These are phyloP conservation scores for Didymella arachidicola DNA, from an alignment of 2,329 filamentous ascomycete genomes.

Conservation along the genomic window DNA sequence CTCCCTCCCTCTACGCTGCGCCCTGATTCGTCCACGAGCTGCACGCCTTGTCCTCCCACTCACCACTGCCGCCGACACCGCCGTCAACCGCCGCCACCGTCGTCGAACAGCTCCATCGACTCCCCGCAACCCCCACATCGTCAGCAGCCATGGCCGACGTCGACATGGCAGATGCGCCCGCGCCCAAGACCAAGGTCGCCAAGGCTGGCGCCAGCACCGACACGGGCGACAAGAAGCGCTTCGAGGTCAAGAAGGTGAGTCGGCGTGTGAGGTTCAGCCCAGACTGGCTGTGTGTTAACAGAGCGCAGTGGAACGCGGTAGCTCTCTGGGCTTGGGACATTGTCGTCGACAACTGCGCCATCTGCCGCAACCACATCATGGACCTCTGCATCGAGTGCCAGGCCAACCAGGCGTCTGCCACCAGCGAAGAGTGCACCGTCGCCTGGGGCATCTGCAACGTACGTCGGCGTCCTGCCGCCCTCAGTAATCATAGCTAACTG, in stretches of 20 bases:
- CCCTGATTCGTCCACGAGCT: constrained; percentile 18
- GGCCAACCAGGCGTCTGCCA: constrained; percentile 96
- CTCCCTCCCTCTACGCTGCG: not conserved
- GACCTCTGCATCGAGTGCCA: constrained; percentile 99
- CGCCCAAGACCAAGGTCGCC: constrained; percentile 60
- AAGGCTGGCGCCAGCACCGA: constrained; percentile 62
- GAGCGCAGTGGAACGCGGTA: constrained; percentile 89
- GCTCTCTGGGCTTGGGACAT: constrained; percentile 99
- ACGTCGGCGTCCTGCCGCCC: constrained; percentile 51
- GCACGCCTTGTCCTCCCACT: not conserved
- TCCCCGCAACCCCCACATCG: constrained; percentile 31
- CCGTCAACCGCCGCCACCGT: constrained; percentile 4
- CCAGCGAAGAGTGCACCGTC: constrained; percentile 97
- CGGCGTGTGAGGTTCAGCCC: constrained; percentile 10
- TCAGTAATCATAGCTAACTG: constrained; percentile 45
- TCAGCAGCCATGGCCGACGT: constrained; percentile 81
- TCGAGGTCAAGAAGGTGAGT: constrained; percentile 96
- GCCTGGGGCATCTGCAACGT: constrained; percentile 99
- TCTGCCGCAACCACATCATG: constrained; percentile 99
- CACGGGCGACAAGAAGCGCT: constrained; percentile 82
- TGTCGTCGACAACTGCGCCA: constrained; percentile 98
- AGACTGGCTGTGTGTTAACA: constrained; percentile 27
- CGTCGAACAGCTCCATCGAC: constrained; percentile 1
- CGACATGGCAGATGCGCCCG: constrained; percentile 88
- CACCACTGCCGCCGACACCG: not conserved